Base-by-base conservation (phyloP, 2,329 filamentous ascomycete species). In the Microcyclosporella mali region DNA sequence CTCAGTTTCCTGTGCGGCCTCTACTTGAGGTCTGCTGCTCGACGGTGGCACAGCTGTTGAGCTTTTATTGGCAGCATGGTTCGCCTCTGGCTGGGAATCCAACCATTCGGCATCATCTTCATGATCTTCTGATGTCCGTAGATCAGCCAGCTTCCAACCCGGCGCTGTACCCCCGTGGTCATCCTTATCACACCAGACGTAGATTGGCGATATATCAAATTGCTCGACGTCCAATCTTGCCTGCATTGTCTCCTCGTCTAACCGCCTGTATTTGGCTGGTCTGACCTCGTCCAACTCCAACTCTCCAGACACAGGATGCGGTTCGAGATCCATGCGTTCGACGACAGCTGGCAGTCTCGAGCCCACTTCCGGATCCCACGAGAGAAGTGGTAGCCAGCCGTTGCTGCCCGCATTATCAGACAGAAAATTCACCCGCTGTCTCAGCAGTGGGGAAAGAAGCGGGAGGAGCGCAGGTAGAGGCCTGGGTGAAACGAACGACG, bases 271-370 rank as follows among this genome's bases (percentile, higher is more conserved):
- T 40, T 75, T 72, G 27, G 78, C 69, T 19, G 73, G 71, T 46
- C 78, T 71, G 6, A 78, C 74, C 43, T 87, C 82, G 43, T 85
- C 81, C 15, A 89, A 66, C 66, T 90, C 85, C 41, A 90, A 77
- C 63, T 89, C 85, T 41, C 85, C 85, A 2, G 84, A 88, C 3
- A 84, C 79, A 2, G 86, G 86, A 57, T 92, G 86, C n/a, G 84
- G 84, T 62, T 89, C 84, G 25, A 90, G 70, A 34, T 74, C 68
- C 40, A 84, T 77, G 43, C 75, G 73, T 53, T 75, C 73, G 25
- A 80, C 79, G 11, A 83, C 68, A 45, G 77, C 70, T n/a, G 74
- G 70, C 14, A 90, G 71, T 51, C 71, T 75, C 25, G 74, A 69
- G 2, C 74, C 78, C 33, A 76, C 68, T 50, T 73, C 64, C 6